Conservation (phyloP, 441 rosid genomes). For the Erodium texanum region DNA sequence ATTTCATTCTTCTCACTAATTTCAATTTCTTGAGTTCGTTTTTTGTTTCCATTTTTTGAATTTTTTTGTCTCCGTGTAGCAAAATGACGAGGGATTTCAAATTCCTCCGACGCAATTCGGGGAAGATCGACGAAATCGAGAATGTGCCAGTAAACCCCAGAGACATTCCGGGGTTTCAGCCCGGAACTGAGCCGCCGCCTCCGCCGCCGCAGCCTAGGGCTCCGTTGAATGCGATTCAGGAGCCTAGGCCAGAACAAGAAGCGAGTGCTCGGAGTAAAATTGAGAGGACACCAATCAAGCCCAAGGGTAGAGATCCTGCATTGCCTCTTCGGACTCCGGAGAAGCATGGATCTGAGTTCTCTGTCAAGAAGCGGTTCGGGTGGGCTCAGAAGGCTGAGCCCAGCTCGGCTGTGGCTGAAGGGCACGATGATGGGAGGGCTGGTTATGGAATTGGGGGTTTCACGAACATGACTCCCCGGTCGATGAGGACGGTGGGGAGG, state of each 20-base stretch:
- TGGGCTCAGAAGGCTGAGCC: conserved; percentile 60
- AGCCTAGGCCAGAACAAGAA: conserved; percentile 33
- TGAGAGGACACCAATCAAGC: conserved; percentile 67
- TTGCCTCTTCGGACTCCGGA: conserved; percentile 77
- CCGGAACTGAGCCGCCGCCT: conserved; percentile 36
- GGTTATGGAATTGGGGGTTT: conserved; percentile 27
- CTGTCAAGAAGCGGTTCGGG: conserved; percentile 52
- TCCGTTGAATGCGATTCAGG: conserved; percentile 61
- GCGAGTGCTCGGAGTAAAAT: conserved; percentile 24
- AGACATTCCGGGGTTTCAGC: conserved; percentile 36
- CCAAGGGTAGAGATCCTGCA: conserved; percentile 38
- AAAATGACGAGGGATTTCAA: conserved; percentile 72
- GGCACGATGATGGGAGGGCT: conserved; percentile 24
- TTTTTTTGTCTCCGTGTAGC: background rate
- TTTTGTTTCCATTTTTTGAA: background rate
- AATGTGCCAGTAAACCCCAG: conserved; percentile 59
- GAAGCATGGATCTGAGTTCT: conserved; percentile 34
- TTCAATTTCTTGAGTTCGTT: background rate
- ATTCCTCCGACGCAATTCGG: conserved; percentile 51
- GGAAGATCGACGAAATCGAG: conserved; percentile 59
- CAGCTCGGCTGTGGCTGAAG: conserved; percentile 17
- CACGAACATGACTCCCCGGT: conserved; percentile 50
- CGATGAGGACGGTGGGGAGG: conserved; percentile 46
- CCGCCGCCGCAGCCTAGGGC: conserved; percentile 36
- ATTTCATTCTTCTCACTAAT: background rate